Conservation (phyloP, 306 rosid genomes). For the Pterocarpus macrocarpus region DNA sequence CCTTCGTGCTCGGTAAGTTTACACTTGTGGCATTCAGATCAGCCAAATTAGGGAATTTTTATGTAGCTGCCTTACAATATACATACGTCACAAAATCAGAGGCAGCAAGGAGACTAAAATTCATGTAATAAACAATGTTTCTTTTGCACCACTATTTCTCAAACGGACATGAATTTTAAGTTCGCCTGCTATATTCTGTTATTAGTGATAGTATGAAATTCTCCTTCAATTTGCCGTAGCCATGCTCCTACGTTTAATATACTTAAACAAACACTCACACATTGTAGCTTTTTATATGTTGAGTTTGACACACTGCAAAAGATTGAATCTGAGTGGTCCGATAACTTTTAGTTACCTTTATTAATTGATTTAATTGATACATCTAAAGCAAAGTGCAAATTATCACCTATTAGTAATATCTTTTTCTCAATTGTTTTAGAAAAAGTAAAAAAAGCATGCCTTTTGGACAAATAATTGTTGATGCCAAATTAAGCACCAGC, state of each 20-base stretch:
- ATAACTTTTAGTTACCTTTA: neutral
- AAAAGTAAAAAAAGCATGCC: slow-evolving; percentile 3
- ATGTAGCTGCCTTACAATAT: too few species aligned
- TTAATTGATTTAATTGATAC: neutral
- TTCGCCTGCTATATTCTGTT: too few species aligned
- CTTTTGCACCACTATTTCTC: neutral
- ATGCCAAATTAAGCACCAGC: slow-evolving; percentile 7
- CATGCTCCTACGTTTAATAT: neutral
- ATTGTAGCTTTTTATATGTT: neutral
- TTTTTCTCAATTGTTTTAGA: slow-evolving; percentile 2
- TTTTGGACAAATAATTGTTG: slow-evolving; percentile 9
- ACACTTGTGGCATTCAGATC: too few species aligned
- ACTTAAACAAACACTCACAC: neutral
- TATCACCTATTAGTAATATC: neutral
- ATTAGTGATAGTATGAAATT: neutral
- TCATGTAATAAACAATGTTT: slow-evolving; percentile 1
- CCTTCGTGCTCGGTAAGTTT: too few species aligned
- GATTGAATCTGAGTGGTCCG: neutral
- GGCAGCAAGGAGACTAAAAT: neutral
- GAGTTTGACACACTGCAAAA: neutral
- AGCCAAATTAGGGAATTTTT: too few species aligned
- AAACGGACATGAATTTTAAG: too few species aligned
- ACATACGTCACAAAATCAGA: neutral
- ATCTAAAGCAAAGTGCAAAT: slow-evolving; percentile 1
- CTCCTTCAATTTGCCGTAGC: neutral